phyloP scores from a whole-genome alignment of 768 basidiomycete genomes.

The Calocera viscosa region DNA sequence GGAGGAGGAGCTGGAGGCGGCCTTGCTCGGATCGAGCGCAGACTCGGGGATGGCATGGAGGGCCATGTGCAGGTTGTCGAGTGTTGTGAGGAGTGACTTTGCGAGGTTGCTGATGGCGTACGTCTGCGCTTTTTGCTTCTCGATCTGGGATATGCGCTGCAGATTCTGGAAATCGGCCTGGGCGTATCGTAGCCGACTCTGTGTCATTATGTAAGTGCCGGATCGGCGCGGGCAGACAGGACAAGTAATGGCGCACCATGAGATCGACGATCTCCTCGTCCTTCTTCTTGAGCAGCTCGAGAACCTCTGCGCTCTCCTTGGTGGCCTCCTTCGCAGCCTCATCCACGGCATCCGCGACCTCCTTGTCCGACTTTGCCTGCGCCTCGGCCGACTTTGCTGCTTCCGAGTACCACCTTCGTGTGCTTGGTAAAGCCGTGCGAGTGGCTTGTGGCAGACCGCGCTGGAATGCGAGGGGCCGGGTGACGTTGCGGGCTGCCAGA shows the following conservation, averaged over 20 bases:
- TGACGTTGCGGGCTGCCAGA: background rate
- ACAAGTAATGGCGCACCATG: slow-evolving; percentile 41
- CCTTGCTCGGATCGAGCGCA: slow-evolving; percentile 14
- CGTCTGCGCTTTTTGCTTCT: slow-evolving; percentile 84
- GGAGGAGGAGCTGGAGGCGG: slow-evolving; percentile 23
- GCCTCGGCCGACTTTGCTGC: background rate
- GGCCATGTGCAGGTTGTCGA: slow-evolving; percentile 78
- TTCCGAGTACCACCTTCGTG: background rate
- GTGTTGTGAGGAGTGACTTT: slow-evolving; percentile 70
- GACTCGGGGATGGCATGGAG: slow-evolving; percentile 47
- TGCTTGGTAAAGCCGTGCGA: background rate
- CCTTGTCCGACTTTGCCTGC: background rate
- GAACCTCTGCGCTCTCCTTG: background rate
- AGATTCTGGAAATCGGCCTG: slow-evolving; percentile 94
- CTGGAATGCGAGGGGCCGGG: background rate
- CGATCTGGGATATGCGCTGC: slow-evolving; percentile 78
- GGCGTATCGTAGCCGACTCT: slow-evolving; percentile 82
- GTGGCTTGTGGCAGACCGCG: background rate
- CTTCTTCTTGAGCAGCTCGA: slow-evolving; percentile 51
- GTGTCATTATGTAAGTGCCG: slow-evolving; percentile 14
- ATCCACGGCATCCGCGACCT: background rate
- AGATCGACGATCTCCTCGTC: slow-evolving; percentile 72
- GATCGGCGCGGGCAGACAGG: background rate
- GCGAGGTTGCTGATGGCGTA: slow-evolving; percentile 91
- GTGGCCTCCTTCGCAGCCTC: background rate